Evolutionary conservation across 805 yeast species (phyloP).

Genomic region (Metschnikowia reukaufii): DNA sequence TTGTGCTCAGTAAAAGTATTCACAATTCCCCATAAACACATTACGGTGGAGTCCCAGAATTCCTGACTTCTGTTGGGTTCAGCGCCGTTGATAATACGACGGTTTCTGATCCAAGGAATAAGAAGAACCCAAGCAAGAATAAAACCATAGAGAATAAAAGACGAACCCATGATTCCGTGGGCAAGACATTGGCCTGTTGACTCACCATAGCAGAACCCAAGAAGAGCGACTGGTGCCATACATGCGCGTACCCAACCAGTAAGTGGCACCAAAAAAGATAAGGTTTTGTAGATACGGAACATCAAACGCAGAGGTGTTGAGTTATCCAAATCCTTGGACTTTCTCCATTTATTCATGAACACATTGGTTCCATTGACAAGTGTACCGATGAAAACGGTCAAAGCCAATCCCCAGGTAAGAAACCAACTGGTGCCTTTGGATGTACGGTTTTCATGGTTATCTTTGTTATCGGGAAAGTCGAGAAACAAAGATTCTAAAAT

Average conservation of each 20-base stretch:
- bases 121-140: slow-evolving; percentile 64
- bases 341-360: slow-evolving; percentile 29
- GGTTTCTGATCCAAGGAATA: slow-evolving; percentile 71
- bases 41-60: slow-evolving; percentile 74
- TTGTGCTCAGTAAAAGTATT: slow-evolving; percentile 96
- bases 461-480: slow-evolving; percentile 58
- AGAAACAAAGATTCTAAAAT: slow-evolving; percentile 56
- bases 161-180: slow-evolving; percentile 95
- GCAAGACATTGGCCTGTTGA: slow-evolving; percentile 96
- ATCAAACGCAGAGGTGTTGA: slow-evolving; percentile 14
- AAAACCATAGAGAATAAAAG: slow-evolving; percentile 80
- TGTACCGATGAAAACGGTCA: slow-evolving; percentile 54
- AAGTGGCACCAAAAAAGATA: slow-evolving; percentile 48
- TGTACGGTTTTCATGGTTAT: slow-evolving; percentile 66
- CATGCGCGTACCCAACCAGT: slow-evolving; percentile 80
- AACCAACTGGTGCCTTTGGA: slow-evolving; percentile 71
- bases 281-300: slow-evolving; percentile 35
- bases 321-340: slow-evolving; percentile 4
- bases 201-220: slow-evolving; percentile 81
- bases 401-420: slow-evolving; percentile 46
- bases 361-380: slow-evolving; percentile 53
- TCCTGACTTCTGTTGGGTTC: slow-evolving; percentile 61
- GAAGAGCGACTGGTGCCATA: slow-evolving; percentile 77
- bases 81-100: slow-evolving; percentile 23
- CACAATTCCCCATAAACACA: slow-evolving; percentile 88